Conservation (phyloP, 129 eudicot genomes). For the Sambucus nigra region DNA sequence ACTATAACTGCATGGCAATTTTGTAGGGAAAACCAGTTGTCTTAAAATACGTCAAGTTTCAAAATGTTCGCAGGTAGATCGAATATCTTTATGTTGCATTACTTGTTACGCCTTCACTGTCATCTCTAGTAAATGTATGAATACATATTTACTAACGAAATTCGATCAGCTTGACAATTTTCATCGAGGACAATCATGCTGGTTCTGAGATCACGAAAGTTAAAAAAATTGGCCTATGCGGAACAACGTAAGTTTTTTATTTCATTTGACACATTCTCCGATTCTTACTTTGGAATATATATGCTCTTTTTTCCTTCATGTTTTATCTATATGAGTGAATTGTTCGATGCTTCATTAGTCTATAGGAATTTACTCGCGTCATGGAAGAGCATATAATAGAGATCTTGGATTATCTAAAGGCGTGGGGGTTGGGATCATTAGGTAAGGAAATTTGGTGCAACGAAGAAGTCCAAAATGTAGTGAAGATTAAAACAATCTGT, state of each 20-base stretch:
- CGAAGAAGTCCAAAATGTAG: too few relatives aligned
- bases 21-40: conserved; percentile 80
- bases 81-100: not conserved
- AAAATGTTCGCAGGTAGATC: conserved; percentile 85
- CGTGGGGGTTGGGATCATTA: not conserved
- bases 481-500: too few relatives aligned
- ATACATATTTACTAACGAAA: conserved; percentile 10
- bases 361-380: too few relatives aligned
- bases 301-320: not conserved
- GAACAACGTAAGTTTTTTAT: conserved; percentile 71
- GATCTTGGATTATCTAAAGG: too few relatives aligned
- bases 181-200: conserved; percentile 92
- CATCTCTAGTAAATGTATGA: not conserved
- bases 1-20: not conserved
- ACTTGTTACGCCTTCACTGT: not conserved
- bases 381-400: not conserved
- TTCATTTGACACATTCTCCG: not conserved
- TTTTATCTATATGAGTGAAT: too few relatives aligned
- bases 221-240: conserved; percentile 75
- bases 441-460: too few relatives aligned
- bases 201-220: conserved; percentile 72
- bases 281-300: not conserved
- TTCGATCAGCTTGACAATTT: conserved; percentile 73
- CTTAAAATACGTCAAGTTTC: conserved; percentile 92
- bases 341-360: too few relatives aligned